These are phyloP conservation scores for Myriangium duriaei DNA, from an alignment of 2,329 filamentous ascomycete genomes.

Conservation along the genomic window DNA sequence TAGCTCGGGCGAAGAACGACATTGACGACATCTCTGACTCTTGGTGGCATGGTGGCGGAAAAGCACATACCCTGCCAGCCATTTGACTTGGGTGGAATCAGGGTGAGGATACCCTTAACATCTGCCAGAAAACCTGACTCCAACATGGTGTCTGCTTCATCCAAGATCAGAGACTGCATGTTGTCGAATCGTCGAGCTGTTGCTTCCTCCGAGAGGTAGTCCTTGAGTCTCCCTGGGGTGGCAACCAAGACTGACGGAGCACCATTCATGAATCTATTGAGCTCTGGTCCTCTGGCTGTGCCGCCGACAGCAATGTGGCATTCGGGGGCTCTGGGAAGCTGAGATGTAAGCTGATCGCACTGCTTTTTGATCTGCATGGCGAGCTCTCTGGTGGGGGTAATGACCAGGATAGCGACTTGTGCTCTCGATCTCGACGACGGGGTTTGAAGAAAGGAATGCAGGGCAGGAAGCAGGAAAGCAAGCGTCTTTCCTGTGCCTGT, in stretches of 20 bases:
- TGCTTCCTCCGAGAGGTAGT: constrained; percentile 61
- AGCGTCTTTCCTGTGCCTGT: constrained; percentile 91
- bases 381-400: constrained; percentile 63
- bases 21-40: constrained; percentile 33
- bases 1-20: constrained; percentile 31
- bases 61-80: constrained; percentile 41
- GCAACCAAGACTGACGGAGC: constrained; percentile 81
- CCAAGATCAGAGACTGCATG: constrained; percentile 33
- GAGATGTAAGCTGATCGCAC: constrained; percentile 72
- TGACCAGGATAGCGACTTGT: constrained; percentile 74
- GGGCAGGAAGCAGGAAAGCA: constrained; percentile 75
- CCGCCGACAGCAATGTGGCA: constrained; percentile 54
- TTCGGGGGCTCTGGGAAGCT: constrained; percentile 70
- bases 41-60: constrained; percentile 33
- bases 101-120: constrained; percentile 38
- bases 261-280: constrained; percentile 52
- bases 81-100: constrained; percentile 37
- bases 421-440: constrained; percentile 58
- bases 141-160: constrained; percentile 80
- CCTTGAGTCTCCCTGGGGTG: constrained; percentile 73
- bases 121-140: constrained; percentile 42
- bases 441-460: constrained; percentile 73
- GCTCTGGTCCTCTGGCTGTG: constrained; percentile 69
- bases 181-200: constrained; percentile 34
- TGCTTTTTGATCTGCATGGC: constrained; percentile 56